Conservation (phyloP, 768 basidiomycete species). For the Plicaturopsis crispa region DNA sequence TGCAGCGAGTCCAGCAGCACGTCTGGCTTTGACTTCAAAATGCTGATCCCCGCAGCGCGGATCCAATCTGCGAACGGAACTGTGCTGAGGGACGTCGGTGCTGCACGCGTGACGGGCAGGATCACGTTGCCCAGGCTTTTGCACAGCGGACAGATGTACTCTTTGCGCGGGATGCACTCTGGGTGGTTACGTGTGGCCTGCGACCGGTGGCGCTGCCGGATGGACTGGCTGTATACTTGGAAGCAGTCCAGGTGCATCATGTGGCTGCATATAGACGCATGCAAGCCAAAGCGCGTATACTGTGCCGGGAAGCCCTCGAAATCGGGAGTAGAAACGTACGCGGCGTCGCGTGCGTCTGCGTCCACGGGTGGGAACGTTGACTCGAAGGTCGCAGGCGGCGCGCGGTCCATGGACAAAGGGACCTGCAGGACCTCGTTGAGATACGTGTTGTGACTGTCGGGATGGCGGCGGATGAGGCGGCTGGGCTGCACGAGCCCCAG, state of each 20-base stretch:
- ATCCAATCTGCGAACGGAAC: conserved; percentile 85
- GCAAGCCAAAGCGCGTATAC: conserved; percentile 77
- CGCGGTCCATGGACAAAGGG: conserved; percentile 60
- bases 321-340: conserved; percentile 31
- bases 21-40: conserved; percentile 79
- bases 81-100: conserved; percentile 37
- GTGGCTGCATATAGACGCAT: conserved; percentile 87
- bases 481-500: conserved; percentile 88
- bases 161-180: conserved; percentile 87
- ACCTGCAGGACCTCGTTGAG: conserved; percentile 69
- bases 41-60: conserved; percentile 80
- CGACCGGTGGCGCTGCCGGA: conserved; percentile 78
- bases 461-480: conserved; percentile 71
- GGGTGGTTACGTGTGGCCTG: conserved; percentile 93
- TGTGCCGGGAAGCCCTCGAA: conserved; percentile 71
- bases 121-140: conserved; percentile 95
- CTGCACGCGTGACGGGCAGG: conserved; percentile 62
- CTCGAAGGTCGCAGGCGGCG: conserved; percentile 18
- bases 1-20: conserved; percentile 64
- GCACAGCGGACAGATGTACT: conserved; percentile 95
- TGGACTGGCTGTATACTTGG: conserved; percentile 79
- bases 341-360: conserved; percentile 41
- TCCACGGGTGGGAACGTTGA: conserved; percentile 41
- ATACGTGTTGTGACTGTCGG: conserved; percentile 50
- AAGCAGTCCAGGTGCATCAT: conserved; percentile 98